phyloP scores from a whole-genome alignment of 257 asterid genomes.

The Solanum chaucha region DNA sequence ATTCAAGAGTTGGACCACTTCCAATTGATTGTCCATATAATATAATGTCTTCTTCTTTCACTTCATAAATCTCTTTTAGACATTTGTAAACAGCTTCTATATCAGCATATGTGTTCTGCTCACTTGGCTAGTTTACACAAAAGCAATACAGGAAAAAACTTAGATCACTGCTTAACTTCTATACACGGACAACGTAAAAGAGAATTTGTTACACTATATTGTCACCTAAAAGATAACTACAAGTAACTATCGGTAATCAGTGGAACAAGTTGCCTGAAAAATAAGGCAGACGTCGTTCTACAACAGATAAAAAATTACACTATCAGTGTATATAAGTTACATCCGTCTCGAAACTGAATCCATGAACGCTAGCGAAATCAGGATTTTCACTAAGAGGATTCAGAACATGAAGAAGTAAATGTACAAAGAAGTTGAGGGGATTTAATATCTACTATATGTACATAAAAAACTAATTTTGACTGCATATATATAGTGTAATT shows the following conservation, averaged over 20 bases:
- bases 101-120: constrained; percentile 9
- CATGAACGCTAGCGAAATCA: neutral
- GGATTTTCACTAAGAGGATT: neutral
- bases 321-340: no score
- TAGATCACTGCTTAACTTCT: neutral
- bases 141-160: neutral
- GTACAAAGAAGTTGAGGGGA: neutral
- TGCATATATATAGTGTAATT: no score
- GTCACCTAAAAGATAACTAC: neutral
- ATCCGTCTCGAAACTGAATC: neutral
- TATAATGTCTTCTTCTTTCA: constrained; percentile 5
- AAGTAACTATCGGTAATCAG: neutral
- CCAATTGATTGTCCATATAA: constrained; percentile 12
- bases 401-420: neutral
- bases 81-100: constrained; percentile 10
- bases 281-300: neutral
- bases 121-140: constrained; percentile 3
- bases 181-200: neutral
- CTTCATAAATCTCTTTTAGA: constrained; percentile 1
- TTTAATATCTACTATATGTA: neutral
- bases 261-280: neutral
- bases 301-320: neutral
- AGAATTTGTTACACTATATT: neutral
- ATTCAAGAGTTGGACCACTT: constrained; percentile 10
- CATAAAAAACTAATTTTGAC: neutral